Percentiles rank a stretch among this genome's conserved stretches.
Evolutionary conservation across 495 filamentous ascomycete species (phyloP).

Genomic region (Lophiostoma macrostomum): DNA sequence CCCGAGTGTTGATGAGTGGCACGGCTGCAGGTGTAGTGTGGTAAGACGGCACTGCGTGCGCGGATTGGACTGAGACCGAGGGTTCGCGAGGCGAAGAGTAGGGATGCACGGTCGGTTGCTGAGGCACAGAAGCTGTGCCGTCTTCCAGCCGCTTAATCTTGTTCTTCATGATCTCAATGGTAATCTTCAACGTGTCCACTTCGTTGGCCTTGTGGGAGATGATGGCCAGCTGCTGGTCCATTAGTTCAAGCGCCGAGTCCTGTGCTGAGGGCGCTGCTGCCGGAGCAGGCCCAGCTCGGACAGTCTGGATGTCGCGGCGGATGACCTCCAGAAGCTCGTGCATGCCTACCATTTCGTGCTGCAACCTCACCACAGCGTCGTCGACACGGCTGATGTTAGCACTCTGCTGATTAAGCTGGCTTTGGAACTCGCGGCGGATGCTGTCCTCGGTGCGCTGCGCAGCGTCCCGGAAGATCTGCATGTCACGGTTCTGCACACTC

Average conservation of each 20-base stretch:
- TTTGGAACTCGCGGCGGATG: constrained; percentile 19
- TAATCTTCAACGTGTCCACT: constrained; percentile 40
- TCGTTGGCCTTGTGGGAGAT: constrained; percentile 38
- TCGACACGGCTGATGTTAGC: constrained; percentile 30
- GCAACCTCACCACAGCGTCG: constrained; percentile 31
- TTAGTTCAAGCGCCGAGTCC: constrained; percentile 34
- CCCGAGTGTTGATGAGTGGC: constrained; percentile 14
- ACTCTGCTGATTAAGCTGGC: constrained; percentile 25
- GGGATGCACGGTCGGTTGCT: constrained; percentile 2
- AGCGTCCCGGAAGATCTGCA: constrained; percentile 6
- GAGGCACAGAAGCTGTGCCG: neutral
- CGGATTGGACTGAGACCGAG: constrained; percentile 21
- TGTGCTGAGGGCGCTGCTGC: constrained; percentile 7
- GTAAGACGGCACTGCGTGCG: constrained; percentile 20
- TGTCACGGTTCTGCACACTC: constrained; percentile 20
- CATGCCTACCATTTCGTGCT: constrained; percentile 34
- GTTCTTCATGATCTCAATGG: constrained; percentile 40
- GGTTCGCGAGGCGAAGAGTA: constrained; percentile 27
- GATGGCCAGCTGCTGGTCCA: constrained; percentile 28
- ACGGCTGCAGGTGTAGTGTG: constrained; percentile 15
- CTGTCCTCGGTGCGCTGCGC: constrained; percentile 11
- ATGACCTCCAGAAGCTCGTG: constrained; percentile 31
- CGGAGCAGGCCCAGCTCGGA: neutral
- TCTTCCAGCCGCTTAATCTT: constrained; percentile 37
- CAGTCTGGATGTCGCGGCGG: constrained; percentile 6